Evolutionary conservation across 2,329 filamentous ascomycete species (phyloP), one percentile per base, ranked within the genome.

Genomic region (Fusarium virguliforme): DNA sequence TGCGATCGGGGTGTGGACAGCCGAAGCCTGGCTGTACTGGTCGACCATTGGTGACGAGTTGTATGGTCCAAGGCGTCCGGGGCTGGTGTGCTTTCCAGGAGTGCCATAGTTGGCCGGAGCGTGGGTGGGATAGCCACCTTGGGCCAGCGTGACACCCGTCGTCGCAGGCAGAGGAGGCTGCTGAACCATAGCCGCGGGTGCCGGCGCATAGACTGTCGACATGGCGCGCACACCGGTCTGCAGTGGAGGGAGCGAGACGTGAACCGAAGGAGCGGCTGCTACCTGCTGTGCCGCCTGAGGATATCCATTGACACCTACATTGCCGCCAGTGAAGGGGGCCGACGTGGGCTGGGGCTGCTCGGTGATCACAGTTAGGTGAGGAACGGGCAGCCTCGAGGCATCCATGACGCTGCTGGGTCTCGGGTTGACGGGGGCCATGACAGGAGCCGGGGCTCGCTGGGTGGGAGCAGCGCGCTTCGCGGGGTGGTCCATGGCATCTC

Each of bases 161-260:
- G 74, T 65, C 4, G 73, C 51, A 2, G 79, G 60, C 22, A 75
- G 64, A 8, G 68, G 60, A 15, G 79, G 79, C 54, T 82, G 81
- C 51, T 82, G 81, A 15, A 81, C 75, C 76, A 83, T 82, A 62
- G 79, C 71, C 30, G 79, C 76, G 1, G 89, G 83, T 10, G 84
- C 82, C 12, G 86, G 86, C 34, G 90, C 86, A 78, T 93, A 97
- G 2, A 94, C 91, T 18, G 92, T 89, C 7, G 92, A 87, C 91
- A 97, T 95, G 8, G 94, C 89, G 54, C 92, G 89, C 37, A 87
- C 81, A n/a, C 86, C 85, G 12, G 87, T 83, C 13, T 87, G 87
- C 15, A 93, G 80, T 3, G 91, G 87, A 13, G 91, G 90, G 9
- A 93, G 83, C 24, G 91, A 90, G 24, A 90, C 82, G 61, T 79